These are phyloP conservation scores for Cryptococcus deneoformans DNA, from an alignment of 1,284 basidiomycete species.

Conservation along the genomic window DNA sequence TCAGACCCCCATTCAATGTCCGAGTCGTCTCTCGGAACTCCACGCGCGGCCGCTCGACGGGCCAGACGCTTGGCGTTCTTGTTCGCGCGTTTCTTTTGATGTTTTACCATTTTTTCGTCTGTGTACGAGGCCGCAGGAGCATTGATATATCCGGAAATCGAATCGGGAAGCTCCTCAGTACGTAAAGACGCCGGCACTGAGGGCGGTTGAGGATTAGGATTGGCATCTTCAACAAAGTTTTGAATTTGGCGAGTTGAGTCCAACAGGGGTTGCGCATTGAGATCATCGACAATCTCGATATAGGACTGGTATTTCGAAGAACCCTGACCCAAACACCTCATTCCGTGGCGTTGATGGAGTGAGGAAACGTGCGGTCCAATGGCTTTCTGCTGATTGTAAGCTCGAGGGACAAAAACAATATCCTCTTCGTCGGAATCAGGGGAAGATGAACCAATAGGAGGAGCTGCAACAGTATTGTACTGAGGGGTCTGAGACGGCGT, in stretches of 20 bases:
- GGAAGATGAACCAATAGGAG: conserved; percentile 19
- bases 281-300: no score
- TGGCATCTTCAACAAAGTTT: not conserved
- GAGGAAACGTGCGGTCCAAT: conserved; percentile 5
- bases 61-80: conserved; percentile 7
- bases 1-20: conserved; percentile 51
- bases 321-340: not conserved
- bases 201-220: not conserved
- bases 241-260: not conserved
- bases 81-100: not conserved
- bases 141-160: conserved; percentile 16
- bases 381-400: conserved; percentile 27
- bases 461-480: conserved; percentile 18
- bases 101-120: conserved; percentile 22
- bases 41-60: conserved; percentile 13
- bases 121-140: conserved; percentile 14
- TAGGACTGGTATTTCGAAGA: not conserved
- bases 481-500: conserved; percentile 9
- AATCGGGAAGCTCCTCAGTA: not conserved
- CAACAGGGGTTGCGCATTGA: no score
- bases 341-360: no score
- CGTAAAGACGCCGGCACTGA: not conserved
- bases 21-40: conserved; percentile 34
- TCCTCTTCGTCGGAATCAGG: conserved; percentile 33
- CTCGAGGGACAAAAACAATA: conserved; percentile 40